These are phyloP conservation scores for Scedosporium minutisporum DNA, from an alignment of 2,329 filamentous ascomycete species.

Conservation along the genomic window DNA sequence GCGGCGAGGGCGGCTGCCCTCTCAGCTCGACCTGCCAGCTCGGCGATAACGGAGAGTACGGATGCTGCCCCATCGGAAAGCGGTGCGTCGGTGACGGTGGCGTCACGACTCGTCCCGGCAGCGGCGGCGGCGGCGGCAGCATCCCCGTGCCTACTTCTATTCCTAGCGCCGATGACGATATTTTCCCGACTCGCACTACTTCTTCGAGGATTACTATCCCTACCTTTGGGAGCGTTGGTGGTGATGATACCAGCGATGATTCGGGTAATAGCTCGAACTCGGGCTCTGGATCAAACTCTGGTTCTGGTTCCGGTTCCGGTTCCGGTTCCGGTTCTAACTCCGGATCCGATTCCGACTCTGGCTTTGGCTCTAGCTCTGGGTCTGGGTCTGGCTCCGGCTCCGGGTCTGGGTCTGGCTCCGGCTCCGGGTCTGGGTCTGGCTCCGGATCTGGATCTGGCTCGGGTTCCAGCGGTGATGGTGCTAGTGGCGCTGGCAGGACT, in stretches of 20 bases:
- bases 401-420: background rate
- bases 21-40: conserved; percentile 15
- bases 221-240: background rate
- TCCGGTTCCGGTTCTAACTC: background rate
- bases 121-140: background rate
- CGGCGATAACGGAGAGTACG: conserved; percentile 16
- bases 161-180: background rate
- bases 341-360: background rate
- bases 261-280: background rate
- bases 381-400: background rate
- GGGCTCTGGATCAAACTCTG: background rate
- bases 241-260: background rate
- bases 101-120: conserved; percentile 10
- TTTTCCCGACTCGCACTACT: background rate
- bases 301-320: background rate
- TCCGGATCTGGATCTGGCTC: background rate
- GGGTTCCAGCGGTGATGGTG: background rate
- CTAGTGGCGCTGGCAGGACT: background rate
- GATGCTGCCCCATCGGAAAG: conserved; percentile 20
- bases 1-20: conserved; percentile 17
- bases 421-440: background rate
- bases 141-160: background rate
- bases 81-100: conserved; percentile 18
- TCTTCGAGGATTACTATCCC: background rate
- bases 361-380: background rate